These are phyloP conservation scores for Cladosporium cucumerinum DNA, from an alignment of 2,329 filamentous ascomycete genomes.

Conservation along the genomic window DNA sequence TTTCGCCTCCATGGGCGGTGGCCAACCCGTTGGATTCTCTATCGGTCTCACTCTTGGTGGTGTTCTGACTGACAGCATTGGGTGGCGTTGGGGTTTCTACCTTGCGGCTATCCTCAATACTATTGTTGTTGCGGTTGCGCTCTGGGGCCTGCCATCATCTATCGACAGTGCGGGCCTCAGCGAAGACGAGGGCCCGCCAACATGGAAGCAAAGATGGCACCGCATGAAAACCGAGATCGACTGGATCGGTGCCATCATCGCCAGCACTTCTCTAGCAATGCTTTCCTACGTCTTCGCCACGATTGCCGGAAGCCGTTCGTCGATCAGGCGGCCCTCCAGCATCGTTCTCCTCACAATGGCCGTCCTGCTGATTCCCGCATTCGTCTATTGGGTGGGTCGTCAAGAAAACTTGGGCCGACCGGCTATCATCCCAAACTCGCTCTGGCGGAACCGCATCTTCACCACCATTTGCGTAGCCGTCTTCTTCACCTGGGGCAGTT, in stretches of 20 bases:
- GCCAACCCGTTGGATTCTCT: constrained; percentile 51
- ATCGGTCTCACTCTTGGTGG: constrained; percentile 52
- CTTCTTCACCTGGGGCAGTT: constrained; percentile 41
- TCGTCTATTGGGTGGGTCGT: constrained; percentile 54
- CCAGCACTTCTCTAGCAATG: constrained; percentile 47
- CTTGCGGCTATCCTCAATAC: constrained; percentile 45
- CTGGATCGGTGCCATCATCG: constrained; percentile 51
- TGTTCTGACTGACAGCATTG: constrained; percentile 46
- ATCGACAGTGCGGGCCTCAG: constrained; percentile 4
- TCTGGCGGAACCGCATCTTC: constrained; percentile 59
- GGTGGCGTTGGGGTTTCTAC: constrained; percentile 54
- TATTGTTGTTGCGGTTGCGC: constrained; percentile 38
- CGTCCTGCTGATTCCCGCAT: constrained; percentile 45
- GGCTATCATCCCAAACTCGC: constrained; percentile 60
- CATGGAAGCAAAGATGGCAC: constrained; percentile 25
- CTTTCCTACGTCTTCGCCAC: constrained; percentile 52
- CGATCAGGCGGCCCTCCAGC: constrained; percentile 23
- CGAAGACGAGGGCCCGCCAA: constrained; percentile 17
- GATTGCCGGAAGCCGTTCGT: constrained; percentile 24
- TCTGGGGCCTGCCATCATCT: constrained; percentile 38
- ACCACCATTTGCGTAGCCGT: constrained; percentile 51
- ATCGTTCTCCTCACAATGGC: constrained; percentile 45
- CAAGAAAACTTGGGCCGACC: constrained; percentile 47
- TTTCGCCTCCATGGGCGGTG: constrained; percentile 50
- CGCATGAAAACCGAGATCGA: constrained; percentile 48